These are phyloP conservation scores for Angophora floribunda DNA, from an alignment of 345 rosid genomes.

Conservation along the genomic window DNA sequence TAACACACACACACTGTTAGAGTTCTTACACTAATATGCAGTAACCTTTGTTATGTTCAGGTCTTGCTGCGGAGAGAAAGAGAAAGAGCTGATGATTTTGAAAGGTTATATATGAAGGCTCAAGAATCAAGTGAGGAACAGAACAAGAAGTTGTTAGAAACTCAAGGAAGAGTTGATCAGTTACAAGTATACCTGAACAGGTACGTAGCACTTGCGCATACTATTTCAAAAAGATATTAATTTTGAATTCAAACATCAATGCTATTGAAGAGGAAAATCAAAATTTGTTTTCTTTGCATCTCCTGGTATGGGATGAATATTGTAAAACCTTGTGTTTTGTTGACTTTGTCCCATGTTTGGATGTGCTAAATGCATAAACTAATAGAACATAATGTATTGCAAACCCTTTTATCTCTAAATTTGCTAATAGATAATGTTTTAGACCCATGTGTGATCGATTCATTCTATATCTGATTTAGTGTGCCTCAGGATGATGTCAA, in stretches of 20 bases:
- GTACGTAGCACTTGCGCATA: slow-evolving; percentile 13
- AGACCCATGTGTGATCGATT: slow-evolving; percentile 19
- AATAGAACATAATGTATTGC: no score
- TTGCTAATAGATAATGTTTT: background rate
- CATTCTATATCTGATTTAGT: slow-evolving; percentile 58
- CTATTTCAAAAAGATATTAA: background rate
- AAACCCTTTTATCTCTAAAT: background rate
- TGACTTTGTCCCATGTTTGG: background rate
- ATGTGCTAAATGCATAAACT: background rate
- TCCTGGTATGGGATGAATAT: background rate
- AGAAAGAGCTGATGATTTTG: slow-evolving; percentile 70
- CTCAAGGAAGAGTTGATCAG: slow-evolving; percentile 62
- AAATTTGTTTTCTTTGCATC: background rate
- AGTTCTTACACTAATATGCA: background rate
- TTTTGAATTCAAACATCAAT: background rate
- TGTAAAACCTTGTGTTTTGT: background rate
- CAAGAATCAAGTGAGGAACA: slow-evolving; percentile 57
- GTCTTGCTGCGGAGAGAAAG: slow-evolving; percentile 47
- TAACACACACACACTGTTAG: background rate
- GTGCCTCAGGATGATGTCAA: slow-evolving; percentile 76
- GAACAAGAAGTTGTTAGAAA: slow-evolving; percentile 59
- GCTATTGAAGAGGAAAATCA: background rate
- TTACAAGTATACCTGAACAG: slow-evolving; percentile 79
- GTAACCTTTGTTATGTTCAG: slow-evolving; percentile 5
- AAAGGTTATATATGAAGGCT: slow-evolving; percentile 53